Base-by-base conservation (phyloP, 208 protist species). In the Naegleria gruberi region DNA sequence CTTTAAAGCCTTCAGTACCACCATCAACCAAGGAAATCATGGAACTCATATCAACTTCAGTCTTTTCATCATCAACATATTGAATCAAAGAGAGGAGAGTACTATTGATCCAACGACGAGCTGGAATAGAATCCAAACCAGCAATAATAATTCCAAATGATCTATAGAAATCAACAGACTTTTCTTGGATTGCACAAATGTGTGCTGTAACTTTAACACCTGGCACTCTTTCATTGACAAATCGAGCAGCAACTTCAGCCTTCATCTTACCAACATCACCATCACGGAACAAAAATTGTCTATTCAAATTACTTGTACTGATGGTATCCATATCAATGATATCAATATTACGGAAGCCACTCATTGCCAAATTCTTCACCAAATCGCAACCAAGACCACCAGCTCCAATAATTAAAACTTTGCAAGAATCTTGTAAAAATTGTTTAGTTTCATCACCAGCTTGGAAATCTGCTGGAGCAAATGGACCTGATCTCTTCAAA, bases 1-100 rank as follows among this genome's bases (percentile, higher is more conserved):
- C 98, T 91, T 98, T 96, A 91, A 99, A 99, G 17, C 97, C 98
- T 90, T 99, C 98, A 19, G 98, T 99, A 84, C 98, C 99, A 47
- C 97, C 97, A 92, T 99, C 99, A 82, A 99, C 95, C 43, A 99
- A 93, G 40, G 98, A 98, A 89, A 98, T 90, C 45, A 84, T 73
- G 34, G 45, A 45, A 41, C 51, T 87, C 55, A 90, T 81, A 73
- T 83, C 89, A 43, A 87, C 47, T 37, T 51, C 41, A n/a, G 42
- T 41, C 12, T 47, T 81, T 46, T 30, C 88, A 47, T 44, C 41
- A 34, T 87, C 83, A 12, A 83, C 40, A 82, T 51, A 83, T 57
- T 92, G n/a, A 7, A 90, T 40, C 4, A 91, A 87, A 37, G 57
- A 90, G 46, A 37, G 90, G 6, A 92, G 12, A 34, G 34, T 97